Evolutionary conservation across 208 protist genomes (phyloP).

Genomic region (Phytomonas francai): DNA sequence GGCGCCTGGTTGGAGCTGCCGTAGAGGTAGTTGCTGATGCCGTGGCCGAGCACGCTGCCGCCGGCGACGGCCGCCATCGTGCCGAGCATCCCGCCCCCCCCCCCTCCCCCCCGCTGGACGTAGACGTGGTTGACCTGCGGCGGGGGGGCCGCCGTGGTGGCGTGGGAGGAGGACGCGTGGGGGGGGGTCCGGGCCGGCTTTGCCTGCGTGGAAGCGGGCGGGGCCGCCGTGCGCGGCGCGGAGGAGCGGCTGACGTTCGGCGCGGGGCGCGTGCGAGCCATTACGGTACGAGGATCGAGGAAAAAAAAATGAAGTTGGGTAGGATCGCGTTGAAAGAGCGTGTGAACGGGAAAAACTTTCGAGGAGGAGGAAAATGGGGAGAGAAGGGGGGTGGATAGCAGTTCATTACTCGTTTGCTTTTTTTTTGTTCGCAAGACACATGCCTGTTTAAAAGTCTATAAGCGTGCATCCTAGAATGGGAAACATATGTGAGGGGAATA

Average conservation of each 20-base stretch:
- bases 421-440: constrained; percentile 12
- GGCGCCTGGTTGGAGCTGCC: constrained; percentile 49
- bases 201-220: not conserved
- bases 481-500: no score
- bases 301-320: constrained; percentile 11
- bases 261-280: not conserved
- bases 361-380: no score
- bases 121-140: constrained; percentile 73
- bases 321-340: not conserved
- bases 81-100: constrained; percentile 61
- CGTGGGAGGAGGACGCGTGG: not conserved
- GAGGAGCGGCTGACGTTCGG: not conserved
- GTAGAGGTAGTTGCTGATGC: constrained; percentile 86
- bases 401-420: constrained; percentile 10
- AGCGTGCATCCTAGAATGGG: no score
- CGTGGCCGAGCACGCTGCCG: constrained; percentile 78
- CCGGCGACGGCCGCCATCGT: constrained; percentile 79
- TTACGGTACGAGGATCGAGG: constrained; percentile 1
- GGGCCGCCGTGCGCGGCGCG: not conserved
- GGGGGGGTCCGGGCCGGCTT: not conserved
- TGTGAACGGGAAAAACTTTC: no score
- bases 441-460: no score
- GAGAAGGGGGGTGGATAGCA: no score
- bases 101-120: constrained; percentile 50
- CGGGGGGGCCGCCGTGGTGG: constrained; percentile 13